Conservation (phyloP, 805 yeast genomes). For the Lipomyces anomalus region DNA sequence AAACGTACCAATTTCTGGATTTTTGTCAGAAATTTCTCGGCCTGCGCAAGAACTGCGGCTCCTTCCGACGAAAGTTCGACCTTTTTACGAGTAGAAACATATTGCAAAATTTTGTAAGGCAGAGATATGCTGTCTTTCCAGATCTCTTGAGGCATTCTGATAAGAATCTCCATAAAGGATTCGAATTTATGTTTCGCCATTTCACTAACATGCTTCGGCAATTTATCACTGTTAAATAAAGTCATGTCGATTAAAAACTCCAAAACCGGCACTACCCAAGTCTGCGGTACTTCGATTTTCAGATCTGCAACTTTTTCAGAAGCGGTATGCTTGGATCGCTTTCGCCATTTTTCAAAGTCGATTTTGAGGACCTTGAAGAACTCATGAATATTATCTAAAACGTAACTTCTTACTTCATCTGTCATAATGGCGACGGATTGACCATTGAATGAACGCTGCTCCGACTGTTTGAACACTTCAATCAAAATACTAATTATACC, state of each 20-base stretch:
- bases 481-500: no score
- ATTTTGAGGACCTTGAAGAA: no score
- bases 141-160: neutral
- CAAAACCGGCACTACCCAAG: neutral
- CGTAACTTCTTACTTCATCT: no score
- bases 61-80: no score
- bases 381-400: no score
- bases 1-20: no score
- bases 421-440: neutral
- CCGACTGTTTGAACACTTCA: no score
- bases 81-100: neutral
- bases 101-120: neutral
- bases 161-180: neutral
- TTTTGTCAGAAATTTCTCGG: no score
- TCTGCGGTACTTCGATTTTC: neutral
- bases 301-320: neutral
- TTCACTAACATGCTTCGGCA: neutral
- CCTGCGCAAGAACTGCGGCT: no score
- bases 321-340: neutral
- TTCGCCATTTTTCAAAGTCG: no score
- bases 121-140: neutral
- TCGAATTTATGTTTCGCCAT: neutral
- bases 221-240: neutral
- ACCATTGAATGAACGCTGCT: neutral
- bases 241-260: neutral